These are phyloP conservation scores for Geopyxis carbonaria DNA, from an alignment of 495 filamentous ascomycete genomes.

Conservation along the genomic window DNA sequence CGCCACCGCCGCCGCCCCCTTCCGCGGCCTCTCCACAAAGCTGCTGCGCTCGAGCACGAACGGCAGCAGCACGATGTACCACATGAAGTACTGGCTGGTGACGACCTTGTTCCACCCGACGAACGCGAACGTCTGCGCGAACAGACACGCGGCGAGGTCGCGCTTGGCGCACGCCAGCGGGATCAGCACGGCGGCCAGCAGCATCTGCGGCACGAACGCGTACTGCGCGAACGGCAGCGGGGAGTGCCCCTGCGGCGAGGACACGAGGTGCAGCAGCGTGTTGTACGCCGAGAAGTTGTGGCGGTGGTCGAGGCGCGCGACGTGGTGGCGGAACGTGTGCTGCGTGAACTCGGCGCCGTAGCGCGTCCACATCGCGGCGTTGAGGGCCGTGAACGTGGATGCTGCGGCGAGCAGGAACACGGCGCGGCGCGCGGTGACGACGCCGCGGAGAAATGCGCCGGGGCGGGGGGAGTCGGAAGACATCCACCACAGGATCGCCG, in stretches of 20 bases:
- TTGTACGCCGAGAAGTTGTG: slow-evolving; percentile 98
- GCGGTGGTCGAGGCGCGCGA: slow-evolving; percentile 85
- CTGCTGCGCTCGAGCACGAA: slow-evolving; percentile 73
- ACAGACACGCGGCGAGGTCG: slow-evolving; percentile 66
- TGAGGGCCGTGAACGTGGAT: slow-evolving; percentile 51
- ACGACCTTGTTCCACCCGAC: slow-evolving; percentile 97
- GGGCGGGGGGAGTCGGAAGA: slow-evolving; percentile 31
- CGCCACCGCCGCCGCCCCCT: slow-evolving; percentile 44
- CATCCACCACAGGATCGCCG: slow-evolving; percentile 76
- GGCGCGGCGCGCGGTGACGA: slow-evolving; percentile 28
- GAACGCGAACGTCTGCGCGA: slow-evolving; percentile 98
- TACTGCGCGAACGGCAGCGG: slow-evolving; percentile 48
- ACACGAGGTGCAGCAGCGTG: slow-evolving; percentile 69
- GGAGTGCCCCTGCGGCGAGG: slow-evolving; percentile 32
- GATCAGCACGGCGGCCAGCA: slow-evolving; percentile 57
- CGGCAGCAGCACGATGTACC: slow-evolving; percentile 87
- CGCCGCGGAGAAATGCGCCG: background rate
- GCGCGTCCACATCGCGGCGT: slow-evolving; percentile 54
- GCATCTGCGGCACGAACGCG: slow-evolving; percentile 75
- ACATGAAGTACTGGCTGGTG: slow-evolving; percentile 85
- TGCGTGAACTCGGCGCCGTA: slow-evolving; percentile 62
- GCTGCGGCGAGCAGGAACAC: slow-evolving; percentile 48
- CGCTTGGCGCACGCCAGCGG: slow-evolving; percentile 69
- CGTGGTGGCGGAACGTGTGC: slow-evolving; percentile 82
- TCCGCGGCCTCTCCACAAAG: slow-evolving; percentile 37